These are phyloP conservation scores for Chloroidium sp. DNA, from an alignment of 163 green algal species.

Conservation along the genomic window DNA sequence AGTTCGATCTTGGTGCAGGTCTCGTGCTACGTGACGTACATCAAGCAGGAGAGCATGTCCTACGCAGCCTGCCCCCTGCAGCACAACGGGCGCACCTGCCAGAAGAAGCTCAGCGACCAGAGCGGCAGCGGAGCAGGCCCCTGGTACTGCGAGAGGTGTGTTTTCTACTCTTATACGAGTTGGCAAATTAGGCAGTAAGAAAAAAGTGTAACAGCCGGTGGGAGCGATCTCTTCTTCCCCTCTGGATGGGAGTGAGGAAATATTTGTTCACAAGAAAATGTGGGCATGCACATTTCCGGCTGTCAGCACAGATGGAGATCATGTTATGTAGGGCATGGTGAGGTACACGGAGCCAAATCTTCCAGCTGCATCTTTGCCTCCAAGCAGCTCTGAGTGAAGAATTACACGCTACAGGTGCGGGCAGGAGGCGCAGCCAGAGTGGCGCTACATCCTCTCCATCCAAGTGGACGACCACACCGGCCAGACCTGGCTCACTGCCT, in stretches of 20 bases:
- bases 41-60: constrained; percentile 56
- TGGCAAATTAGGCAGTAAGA: too few relatives aligned
- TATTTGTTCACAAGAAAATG: too few relatives aligned
- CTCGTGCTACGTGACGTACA: constrained; percentile 45
- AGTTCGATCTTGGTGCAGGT: constrained; percentile 18
- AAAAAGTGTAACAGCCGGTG: too few relatives aligned
- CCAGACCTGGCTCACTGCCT: constrained; percentile 65
- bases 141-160: constrained; percentile 7
- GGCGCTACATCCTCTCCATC: constrained; percentile 65
- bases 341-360: too few relatives aligned
- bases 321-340: too few relatives aligned
- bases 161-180: too few relatives aligned
- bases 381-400: too few relatives aligned
- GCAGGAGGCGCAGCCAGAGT: constrained; percentile 18
- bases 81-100: constrained; percentile 61
- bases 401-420: too few relatives aligned
- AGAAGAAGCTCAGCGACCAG: constrained; percentile 84
- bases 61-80: constrained; percentile 72
- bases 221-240: too few relatives aligned
- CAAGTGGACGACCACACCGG: constrained; percentile 70
- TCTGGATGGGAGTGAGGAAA: too few relatives aligned
- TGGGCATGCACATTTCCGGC: not conserved
- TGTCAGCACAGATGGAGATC: not conserved
- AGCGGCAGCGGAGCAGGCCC: constrained; percentile 6
- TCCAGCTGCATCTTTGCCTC: too few relatives aligned